These are phyloP conservation scores for Heliamphora pulchella DNA, from an alignment of 179 eudicot genomes.

Conservation along the genomic window DNA sequence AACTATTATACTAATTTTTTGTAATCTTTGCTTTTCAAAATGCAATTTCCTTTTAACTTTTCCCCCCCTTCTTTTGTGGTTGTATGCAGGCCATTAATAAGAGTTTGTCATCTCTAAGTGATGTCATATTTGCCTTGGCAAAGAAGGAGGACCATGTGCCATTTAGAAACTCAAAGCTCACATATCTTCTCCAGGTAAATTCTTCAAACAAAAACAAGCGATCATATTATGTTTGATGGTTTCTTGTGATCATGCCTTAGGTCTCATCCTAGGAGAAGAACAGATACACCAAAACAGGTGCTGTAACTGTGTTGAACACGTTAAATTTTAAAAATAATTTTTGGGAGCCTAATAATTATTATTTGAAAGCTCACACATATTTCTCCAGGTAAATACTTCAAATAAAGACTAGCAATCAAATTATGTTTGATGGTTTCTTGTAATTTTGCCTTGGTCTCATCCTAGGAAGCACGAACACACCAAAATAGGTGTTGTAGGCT, in stretches of 20 bases:
- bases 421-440: too few species aligned
- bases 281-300: too few species aligned
- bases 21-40: not conserved
- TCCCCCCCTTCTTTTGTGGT: not conserved
- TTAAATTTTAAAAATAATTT: too few species aligned
- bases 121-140: conserved; percentile 80
- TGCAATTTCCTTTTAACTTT: not conserved
- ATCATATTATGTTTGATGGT: too few species aligned
- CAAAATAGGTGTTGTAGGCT: too few species aligned
- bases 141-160: conserved; percentile 94
- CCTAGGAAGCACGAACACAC: too few species aligned
- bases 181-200: conserved; percentile 91
- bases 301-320: too few species aligned
- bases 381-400: conserved; percentile 63
- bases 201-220: not conserved
- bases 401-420: not conserved
- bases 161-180: conserved; percentile 85
- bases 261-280: too few species aligned
- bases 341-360: too few species aligned
- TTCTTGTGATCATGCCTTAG: too few species aligned
- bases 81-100: conserved; percentile 71
- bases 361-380: conserved; percentile 61
- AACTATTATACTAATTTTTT: not conserved
- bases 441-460: too few species aligned
- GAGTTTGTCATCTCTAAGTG: conserved; percentile 85